Evolutionary conservation across 2,329 filamentous ascomycete species (phyloP).

Genomic region (Aureobasidium uvarum): DNA sequence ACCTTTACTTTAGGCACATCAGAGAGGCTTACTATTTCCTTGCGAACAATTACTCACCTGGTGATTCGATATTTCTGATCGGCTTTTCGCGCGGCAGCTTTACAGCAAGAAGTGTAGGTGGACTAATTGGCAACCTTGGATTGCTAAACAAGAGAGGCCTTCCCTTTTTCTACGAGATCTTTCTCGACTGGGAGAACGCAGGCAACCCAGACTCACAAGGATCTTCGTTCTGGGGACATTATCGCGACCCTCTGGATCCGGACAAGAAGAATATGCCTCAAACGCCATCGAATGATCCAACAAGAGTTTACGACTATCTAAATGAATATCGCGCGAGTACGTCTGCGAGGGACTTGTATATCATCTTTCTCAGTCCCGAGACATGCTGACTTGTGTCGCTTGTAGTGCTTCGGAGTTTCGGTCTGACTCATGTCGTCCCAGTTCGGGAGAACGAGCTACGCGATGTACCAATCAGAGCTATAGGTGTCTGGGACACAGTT

Average conservation of each 20-base stretch:
- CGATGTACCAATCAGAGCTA: conserved; percentile 42
- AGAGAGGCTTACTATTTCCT: conserved; percentile 61
- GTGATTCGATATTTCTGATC: conserved; percentile 46
- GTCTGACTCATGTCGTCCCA: conserved; percentile 16
- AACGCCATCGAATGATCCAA: conserved; percentile 21
- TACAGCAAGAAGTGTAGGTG: conserved; percentile 43
- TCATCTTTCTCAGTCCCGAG: neutral
- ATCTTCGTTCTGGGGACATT: conserved; percentile 28
- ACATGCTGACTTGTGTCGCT: neutral
- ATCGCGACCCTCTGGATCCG: conserved; percentile 18
- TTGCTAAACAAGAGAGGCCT: conserved; percentile 39
- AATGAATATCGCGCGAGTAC: conserved; percentile 28
- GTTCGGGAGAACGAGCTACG: conserved; percentile 30
- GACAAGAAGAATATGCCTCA: conserved; percentile 10
- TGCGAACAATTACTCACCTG: conserved; percentile 55
- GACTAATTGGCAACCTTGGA: conserved; percentile 44
- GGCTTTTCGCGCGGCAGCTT: conserved; percentile 47
- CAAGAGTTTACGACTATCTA: conserved; percentile 25
- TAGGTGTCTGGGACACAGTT: conserved; percentile 54
- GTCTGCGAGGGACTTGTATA: neutral
- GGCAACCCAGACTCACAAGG: conserved; percentile 24
- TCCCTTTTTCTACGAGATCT: conserved; percentile 33
- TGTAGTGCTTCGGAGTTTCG: conserved; percentile 11
- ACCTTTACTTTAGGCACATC: conserved; percentile 42
- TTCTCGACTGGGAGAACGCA: conserved; percentile 36